Percentiles rank a stretch among this genome's conserved stretches.
phyloP scores from a whole-genome alignment of 192 early-diverging fungal genomes.

The Backusella psychrophila region DNA sequence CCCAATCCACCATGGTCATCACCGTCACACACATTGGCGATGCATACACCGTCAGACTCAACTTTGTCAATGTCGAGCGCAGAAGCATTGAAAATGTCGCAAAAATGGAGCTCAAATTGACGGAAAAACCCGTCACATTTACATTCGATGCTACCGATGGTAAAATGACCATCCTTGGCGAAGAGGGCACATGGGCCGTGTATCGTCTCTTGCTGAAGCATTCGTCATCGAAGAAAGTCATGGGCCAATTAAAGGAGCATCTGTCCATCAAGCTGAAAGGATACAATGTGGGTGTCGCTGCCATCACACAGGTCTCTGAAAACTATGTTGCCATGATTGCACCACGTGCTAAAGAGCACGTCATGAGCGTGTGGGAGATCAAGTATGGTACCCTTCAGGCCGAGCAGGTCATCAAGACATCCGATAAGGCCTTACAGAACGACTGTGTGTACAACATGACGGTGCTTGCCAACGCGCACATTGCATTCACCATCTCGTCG shows the following conservation, averaged over 20 bases:
- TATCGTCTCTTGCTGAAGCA: constrained; percentile 28
- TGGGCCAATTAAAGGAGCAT: constrained; percentile 8
- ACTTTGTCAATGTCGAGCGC: constrained; percentile 44
- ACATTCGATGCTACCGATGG: constrained; percentile 25
- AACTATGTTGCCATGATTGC: constrained; percentile 47
- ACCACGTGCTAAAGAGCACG: constrained; percentile 30
- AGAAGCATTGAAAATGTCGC: constrained; percentile 41
- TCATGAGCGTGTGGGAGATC: constrained; percentile 50
- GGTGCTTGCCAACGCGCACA: constrained; percentile 38
- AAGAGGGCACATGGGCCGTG: constrained; percentile 26
- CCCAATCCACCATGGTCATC: constrained; percentile 38
- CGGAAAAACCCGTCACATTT: constrained; percentile 9
- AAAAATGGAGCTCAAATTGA: constrained; percentile 31
- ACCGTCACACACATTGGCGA: constrained; percentile 26
- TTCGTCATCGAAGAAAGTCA: constrained; percentile 23
- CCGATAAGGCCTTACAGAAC: neutral
- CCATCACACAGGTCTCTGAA: constrained; percentile 36
- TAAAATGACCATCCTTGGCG: constrained; percentile 15
- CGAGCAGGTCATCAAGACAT: constrained; percentile 14
- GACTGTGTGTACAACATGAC: constrained; percentile 22
- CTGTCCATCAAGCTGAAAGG: constrained; percentile 14
- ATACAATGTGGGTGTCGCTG: neutral
- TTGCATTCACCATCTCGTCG: constrained; percentile 38
- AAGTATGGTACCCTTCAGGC: constrained; percentile 54
- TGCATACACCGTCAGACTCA: constrained; percentile 25